Evolutionary conservation across 768 basidiomycete species (phyloP).

Genomic region (Ephemerocybe angulata): DNA sequence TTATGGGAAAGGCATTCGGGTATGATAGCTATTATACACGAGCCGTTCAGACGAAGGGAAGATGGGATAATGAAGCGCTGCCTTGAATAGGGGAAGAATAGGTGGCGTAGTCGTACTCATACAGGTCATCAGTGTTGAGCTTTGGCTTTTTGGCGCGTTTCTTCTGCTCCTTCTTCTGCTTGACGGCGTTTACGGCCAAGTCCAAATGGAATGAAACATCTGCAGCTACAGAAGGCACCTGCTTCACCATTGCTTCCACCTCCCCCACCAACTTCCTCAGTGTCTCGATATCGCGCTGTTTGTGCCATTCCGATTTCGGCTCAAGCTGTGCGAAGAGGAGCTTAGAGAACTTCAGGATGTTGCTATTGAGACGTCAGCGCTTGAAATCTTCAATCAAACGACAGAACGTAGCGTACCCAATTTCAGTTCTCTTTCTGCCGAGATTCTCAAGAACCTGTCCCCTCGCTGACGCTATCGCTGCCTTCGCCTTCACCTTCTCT

Average conservation of each 20-base stretch:
- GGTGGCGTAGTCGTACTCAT: no score
- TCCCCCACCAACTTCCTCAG: slow-evolving; percentile 15
- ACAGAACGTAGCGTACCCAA: slow-evolving; percentile 11
- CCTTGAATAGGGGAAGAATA: no score
- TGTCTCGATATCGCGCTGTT: slow-evolving; percentile 15
- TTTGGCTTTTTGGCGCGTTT: slow-evolving; percentile 15
- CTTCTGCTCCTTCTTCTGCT: slow-evolving; percentile 8
- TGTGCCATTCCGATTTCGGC: slow-evolving; percentile 18
- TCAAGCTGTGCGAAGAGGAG: slow-evolving; percentile 13
- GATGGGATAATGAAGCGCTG: no score
- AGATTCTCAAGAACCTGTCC: slow-evolving; percentile 19
- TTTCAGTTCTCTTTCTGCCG: slow-evolving; percentile 17
- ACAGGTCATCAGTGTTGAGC: slow-evolving; percentile 14
- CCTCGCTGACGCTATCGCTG: slow-evolving; percentile 11
- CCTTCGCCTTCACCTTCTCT: slow-evolving; percentile 16
- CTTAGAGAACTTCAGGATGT: slow-evolving; percentile 14
- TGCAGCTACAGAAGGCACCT: slow-evolving; percentile 11
- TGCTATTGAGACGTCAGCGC: slow-evolving; percentile 4
- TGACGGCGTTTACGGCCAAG: slow-evolving; percentile 16
- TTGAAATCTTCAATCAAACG: not conserved
- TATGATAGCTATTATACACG: no score
- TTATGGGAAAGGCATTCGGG: no score
- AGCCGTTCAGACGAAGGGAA: no score
- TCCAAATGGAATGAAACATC: slow-evolving; percentile 18
- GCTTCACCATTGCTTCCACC: slow-evolving; percentile 14